Evolutionary conservation across 371 early-diverging fungal genomes (phyloP), one percentile per base, ranked within the genome.

Genomic region (Mortierella sp.): DNA sequence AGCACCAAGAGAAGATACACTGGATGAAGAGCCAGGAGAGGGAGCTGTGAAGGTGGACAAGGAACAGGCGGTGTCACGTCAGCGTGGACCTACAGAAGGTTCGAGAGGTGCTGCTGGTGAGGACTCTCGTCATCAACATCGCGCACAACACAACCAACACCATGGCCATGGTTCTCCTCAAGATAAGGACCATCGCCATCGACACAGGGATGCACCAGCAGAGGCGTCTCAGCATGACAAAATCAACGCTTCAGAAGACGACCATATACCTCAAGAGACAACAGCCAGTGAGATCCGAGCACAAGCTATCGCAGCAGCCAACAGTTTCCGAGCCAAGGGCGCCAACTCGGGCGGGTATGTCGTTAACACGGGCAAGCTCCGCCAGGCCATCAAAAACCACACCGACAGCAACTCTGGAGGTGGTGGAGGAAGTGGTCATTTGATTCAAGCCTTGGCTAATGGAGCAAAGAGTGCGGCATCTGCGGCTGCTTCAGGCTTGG

Each of bases 291-390:
- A 81, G 69, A 77, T 86, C 31, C 86, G 82, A 24, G 86, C 86
- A n/a, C 86, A 79, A 26, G 79, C 82, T 3, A 70, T 86, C 28
- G 86, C 86, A 9, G 79, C 79, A 16, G 78, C 78, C 9, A 61
- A 79, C 75, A 86, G 86, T 40, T 50, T 86, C 31, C 82, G 86
- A 5, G 86, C 82, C 31, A 80, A 72, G 0, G 85, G 85, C 0
- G 78, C 81, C 37, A 74, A 84, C 54, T 34, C 75, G 14, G 78
- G 85, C 2, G 81, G 82, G 3, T 86, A 86, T 40, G 64, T 73
- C 0, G 86, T 86, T 50, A 79, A 86, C 43, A 86, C 86, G 0
- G 75, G 77, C 9, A 77, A 57, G n/a, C 75, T 86, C 8, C 73
- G 86, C 0, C 82, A 79, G 64, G 86, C 71, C 61, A 86, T 86